phyloP scores from a whole-genome alignment of 805 yeast species.

The Spathaspora hagerdaliae region DNA sequence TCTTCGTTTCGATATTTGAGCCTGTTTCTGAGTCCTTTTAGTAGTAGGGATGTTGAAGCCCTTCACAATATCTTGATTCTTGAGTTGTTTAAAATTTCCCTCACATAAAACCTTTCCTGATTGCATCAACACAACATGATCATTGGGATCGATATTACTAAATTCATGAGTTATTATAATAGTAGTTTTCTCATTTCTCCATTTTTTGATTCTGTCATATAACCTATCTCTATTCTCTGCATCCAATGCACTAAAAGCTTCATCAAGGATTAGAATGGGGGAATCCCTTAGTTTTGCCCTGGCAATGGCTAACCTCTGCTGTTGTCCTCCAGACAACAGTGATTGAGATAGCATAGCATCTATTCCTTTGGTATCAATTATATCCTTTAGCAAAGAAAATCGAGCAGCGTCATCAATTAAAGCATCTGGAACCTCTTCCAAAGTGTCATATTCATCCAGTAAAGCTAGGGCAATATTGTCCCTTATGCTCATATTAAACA shows the following conservation, averaged over 20 bases:
- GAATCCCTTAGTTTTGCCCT: conserved; percentile 73
- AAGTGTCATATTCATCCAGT: conserved; percentile 14
- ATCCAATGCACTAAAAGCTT: conserved; percentile 82
- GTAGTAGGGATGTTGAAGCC: background rate
- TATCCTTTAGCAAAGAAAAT: conserved; percentile 48
- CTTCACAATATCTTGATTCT: conserved; percentile 6
- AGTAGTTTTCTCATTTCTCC: conserved; percentile 72
- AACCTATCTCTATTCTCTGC: conserved; percentile 40
- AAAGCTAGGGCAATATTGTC: conserved; percentile 62
- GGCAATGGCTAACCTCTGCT: conserved; percentile 79
- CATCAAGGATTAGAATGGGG: conserved; percentile 79
- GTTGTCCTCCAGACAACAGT: conserved; percentile 83
- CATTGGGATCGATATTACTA: conserved; percentile 51
- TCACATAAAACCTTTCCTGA: conserved; percentile 45
- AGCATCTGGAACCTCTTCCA: conserved; percentile 15
- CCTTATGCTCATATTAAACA: conserved; percentile 57
- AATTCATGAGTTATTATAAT: conserved; percentile 79
- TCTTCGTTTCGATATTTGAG: background rate
- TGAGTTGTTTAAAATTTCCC: conserved; percentile 10
- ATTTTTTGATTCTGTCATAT: conserved; percentile 46
- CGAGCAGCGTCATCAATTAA: conserved; percentile 41
- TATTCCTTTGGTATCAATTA: conserved; percentile 48
- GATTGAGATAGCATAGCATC: conserved; percentile 47
- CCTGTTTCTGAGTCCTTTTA: background rate
- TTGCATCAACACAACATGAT: conserved; percentile 55